Percentiles rank a stretch among this genome's conserved stretches.
Evolutionary conservation across 2,329 filamentous ascomycete genomes (phyloP).

Genomic region (Zalaria sp.): DNA sequence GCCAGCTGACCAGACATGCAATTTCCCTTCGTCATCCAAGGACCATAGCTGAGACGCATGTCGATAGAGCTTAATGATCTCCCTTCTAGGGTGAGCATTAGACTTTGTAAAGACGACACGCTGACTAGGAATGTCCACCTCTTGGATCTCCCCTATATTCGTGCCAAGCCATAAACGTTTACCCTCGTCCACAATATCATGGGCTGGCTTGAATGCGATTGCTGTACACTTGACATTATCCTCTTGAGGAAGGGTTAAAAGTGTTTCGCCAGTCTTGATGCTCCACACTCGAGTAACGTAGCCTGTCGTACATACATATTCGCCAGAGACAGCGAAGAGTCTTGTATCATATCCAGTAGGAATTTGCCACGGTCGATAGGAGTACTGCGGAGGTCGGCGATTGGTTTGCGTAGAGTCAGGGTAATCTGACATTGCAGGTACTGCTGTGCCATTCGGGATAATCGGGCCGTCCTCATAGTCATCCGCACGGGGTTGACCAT

Average conservation of each 20-base stretch:
- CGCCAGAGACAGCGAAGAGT: conserved; percentile 75
- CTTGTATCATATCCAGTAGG: conserved; percentile 75
- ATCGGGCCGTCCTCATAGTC: conserved; percentile 6
- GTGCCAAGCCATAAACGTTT: conserved; percentile 79
- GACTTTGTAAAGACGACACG: conserved; percentile 54
- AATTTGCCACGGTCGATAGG: conserved; percentile 61
- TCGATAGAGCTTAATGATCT: conserved; percentile 73
- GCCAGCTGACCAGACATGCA: conserved; percentile 79
- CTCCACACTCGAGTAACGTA: conserved; percentile 83
- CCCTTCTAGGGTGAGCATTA: conserved; percentile 60
- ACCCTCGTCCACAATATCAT: conserved; percentile 66
- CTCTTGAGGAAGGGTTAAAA: conserved; percentile 70
- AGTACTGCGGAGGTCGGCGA: conserved; percentile 63
- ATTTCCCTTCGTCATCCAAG: conserved; percentile 72
- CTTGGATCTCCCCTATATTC: conserved; percentile 73
- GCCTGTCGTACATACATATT: conserved; percentile 74
- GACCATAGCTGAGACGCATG: conserved; percentile 89
- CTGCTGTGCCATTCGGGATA: conserved; percentile 3
- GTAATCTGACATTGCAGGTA: conserved; percentile 37
- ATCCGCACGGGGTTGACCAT: conserved; percentile 15
- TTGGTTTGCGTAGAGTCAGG: conserved; percentile 79
- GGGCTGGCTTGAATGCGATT: conserved; percentile 71
- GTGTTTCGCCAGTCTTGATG: conserved; percentile 61
- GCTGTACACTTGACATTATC: conserved; percentile 75
- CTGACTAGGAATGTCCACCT: conserved; percentile 68